A percentile compares a stretch with the other conserved stretches of the same genome.
phyloP scores from a whole-genome alignment of 441 rosid species.

The Adansonia rubrostipa region DNA sequence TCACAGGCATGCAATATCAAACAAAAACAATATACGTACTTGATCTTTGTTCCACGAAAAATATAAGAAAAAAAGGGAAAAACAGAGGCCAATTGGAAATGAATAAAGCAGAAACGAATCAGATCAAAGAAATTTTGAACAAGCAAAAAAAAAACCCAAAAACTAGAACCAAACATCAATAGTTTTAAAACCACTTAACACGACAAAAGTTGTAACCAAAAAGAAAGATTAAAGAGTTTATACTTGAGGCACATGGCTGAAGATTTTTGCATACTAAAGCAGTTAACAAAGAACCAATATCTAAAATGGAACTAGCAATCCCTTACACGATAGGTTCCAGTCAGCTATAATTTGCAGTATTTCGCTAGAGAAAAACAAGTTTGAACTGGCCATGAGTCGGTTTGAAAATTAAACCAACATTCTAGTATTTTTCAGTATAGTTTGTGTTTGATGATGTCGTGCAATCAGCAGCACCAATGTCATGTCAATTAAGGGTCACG shows the following conservation, averaged over 20 bases:
- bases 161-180: background rate
- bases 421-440: too few species aligned
- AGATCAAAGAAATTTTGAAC: too few species aligned
- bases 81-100: too few species aligned
- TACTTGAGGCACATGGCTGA: background rate
- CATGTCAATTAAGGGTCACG: conserved; percentile 35
- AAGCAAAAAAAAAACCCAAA: too few species aligned
- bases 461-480: background rate
- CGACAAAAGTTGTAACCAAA: background rate
- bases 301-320: background rate
- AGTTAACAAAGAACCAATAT: background rate
- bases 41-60: too few species aligned
- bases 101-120: too few species aligned
- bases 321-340: background rate
- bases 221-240: background rate
- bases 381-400: background rate
- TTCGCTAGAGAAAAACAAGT: background rate
- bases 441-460: too few species aligned
- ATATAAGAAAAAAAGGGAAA: too few species aligned
- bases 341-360: background rate
- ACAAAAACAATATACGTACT: too few species aligned
- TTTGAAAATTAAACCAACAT: background rate
- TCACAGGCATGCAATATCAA: too few species aligned
- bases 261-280: background rate
- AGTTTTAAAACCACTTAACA: conserved; percentile 13